Conservation (phyloP, 495 filamentous ascomycete genomes). For the Lophiotrema nucula region DNA sequence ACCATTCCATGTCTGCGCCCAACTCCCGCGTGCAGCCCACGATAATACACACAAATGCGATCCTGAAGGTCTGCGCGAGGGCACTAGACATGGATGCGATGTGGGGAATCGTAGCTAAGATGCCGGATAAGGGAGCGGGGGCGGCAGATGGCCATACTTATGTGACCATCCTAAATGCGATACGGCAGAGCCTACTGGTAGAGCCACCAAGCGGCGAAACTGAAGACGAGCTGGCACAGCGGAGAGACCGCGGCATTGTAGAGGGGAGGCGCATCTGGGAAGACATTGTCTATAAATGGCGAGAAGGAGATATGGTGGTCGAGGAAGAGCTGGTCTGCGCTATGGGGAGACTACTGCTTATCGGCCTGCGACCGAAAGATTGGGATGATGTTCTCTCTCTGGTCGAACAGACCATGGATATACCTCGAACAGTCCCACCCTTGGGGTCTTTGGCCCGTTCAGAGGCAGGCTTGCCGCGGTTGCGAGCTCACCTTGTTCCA, state of each 20-base stretch:
- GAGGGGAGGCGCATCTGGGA: conserved; percentile 73
- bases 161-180: conserved; percentile 74
- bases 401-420: conserved; percentile 72
- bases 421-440: conserved; percentile 52
- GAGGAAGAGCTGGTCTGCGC: conserved; percentile 71
- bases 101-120: conserved; percentile 64
- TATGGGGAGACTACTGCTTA: conserved; percentile 71
- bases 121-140: conserved; percentile 59
- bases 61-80: conserved; percentile 73
- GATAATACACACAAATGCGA: conserved; percentile 81
- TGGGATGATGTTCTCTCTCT: conserved; percentile 69
- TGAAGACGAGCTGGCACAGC: conserved; percentile 35
- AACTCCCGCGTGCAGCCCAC: conserved; percentile 61
- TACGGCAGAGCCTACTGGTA: conserved; percentile 47
- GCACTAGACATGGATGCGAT: conserved; percentile 70
- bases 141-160: conserved; percentile 58
- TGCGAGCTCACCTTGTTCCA: conserved; percentile 30
- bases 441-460: conserved; percentile 31
- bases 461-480: conserved; percentile 23
- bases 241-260: conserved; percentile 42
- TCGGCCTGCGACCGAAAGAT: conserved; percentile 57
- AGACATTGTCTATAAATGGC: conserved; percentile 74
- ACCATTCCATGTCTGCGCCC: conserved; percentile 63
- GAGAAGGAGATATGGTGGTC: conserved; percentile 60
- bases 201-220: conserved; percentile 43